Conservation (phyloP, 495 filamentous ascomycete species). For the Penicillium verhagenii region DNA sequence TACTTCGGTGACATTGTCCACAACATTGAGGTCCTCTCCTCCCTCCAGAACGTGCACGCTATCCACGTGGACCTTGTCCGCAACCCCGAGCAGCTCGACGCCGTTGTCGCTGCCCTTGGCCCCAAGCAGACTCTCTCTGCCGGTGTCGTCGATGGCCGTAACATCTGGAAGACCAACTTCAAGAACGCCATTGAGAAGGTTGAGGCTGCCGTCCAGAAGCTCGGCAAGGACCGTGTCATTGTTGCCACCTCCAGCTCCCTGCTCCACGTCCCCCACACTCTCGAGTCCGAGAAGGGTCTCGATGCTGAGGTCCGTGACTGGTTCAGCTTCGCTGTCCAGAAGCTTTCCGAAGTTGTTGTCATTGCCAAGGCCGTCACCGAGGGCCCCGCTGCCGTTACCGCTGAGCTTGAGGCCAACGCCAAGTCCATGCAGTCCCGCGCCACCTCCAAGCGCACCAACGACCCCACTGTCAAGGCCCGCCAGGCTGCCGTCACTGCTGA, state of each 20-base stretch:
- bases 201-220: slow-evolving; percentile 84
- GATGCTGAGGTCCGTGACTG: slow-evolving; percentile 88
- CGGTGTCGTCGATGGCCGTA: slow-evolving; percentile 96
- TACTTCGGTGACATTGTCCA: slow-evolving; percentile 99
- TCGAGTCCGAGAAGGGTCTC: slow-evolving; percentile 96
- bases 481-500: slow-evolving; percentile 79
- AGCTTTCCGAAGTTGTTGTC: slow-evolving; percentile 83
- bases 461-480: slow-evolving; percentile 92
- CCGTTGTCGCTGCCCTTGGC: slow-evolving; percentile 72
- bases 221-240: slow-evolving; percentile 93
- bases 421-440: slow-evolving; percentile 85
- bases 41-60: slow-evolving; percentile 67
- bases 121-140: slow-evolving; percentile 84
- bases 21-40: slow-evolving; percentile 85
- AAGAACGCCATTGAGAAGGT: slow-evolving; percentile 84
- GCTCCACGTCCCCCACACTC: slow-evolving; percentile 95
- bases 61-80: slow-evolving; percentile 95
- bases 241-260: slow-evolving; percentile 96
- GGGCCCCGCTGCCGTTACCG: slow-evolving; percentile 79
- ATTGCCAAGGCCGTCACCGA: slow-evolving; percentile 96
- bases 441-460: slow-evolving; percentile 90
- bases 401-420: slow-evolving; percentile 89
- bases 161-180: slow-evolving; percentile 99
- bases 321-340: slow-evolving; percentile 98
- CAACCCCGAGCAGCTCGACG: slow-evolving; percentile 92